phyloP scores from a whole-genome alignment of 805 yeast species.

The Wickerhamiella domercqiae region DNA sequence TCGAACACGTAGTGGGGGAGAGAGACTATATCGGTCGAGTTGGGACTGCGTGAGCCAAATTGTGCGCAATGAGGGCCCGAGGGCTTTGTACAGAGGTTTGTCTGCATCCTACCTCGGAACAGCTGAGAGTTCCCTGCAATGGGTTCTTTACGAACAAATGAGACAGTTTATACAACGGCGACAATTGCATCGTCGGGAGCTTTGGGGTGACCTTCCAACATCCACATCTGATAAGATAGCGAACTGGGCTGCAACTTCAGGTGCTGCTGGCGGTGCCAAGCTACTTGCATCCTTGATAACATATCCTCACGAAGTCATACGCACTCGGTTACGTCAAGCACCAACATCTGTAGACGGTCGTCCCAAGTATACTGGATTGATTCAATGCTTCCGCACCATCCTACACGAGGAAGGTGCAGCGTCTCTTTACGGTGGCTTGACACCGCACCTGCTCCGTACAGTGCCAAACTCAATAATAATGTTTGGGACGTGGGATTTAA shows the following conservation, averaged over 20 bases:
- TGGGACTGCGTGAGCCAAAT: conserved; percentile 68
- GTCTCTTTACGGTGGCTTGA: conserved; percentile 92
- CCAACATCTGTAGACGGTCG: conserved; percentile 58
- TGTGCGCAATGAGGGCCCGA: conserved; percentile 58
- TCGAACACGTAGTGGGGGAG: conserved; percentile 14
- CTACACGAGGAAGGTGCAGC: conserved; percentile 82
- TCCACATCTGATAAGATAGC: conserved; percentile 45
- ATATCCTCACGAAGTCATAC: conserved; percentile 93
- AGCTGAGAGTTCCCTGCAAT: conserved; percentile 80
- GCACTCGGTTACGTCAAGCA: conserved; percentile 91
- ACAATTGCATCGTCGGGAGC: conserved; percentile 24
- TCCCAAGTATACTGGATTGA: conserved; percentile 76
- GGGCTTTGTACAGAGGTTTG: conserved; percentile 75
- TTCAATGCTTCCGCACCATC: conserved; percentile 76
- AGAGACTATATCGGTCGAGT: conserved; percentile 60
- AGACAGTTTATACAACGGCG: conserved; percentile 41
- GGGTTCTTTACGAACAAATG: conserved; percentile 97
- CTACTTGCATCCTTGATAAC: conserved; percentile 83
- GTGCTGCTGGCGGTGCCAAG: conserved; percentile 95
- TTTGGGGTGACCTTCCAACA: conserved; percentile 23
- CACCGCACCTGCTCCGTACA: conserved; percentile 91
- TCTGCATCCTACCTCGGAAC: conserved; percentile 92
- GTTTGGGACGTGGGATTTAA: conserved; percentile 98
- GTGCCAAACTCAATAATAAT: conserved; percentile 96
- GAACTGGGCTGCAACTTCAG: conserved; percentile 93